Conservation (phyloP, 2,329 filamentous ascomycete genomes). For the Trichoderma sp. region DNA sequence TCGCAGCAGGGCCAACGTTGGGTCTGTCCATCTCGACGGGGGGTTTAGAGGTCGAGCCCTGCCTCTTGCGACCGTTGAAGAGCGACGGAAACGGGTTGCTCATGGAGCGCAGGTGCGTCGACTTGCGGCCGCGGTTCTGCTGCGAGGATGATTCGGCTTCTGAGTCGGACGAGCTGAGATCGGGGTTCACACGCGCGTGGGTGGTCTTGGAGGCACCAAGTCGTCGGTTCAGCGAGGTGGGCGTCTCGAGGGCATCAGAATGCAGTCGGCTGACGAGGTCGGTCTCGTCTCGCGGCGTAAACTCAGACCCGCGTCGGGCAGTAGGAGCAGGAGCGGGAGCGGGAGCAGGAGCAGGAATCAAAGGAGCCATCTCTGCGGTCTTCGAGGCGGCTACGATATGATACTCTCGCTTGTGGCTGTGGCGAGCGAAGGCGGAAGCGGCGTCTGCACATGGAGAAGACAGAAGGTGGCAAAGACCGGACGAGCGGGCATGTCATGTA, state of each 20-base stretch:
- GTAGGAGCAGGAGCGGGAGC: slow-evolving; percentile 33
- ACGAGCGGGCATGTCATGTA: neutral
- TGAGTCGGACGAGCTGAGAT: slow-evolving; percentile 52
- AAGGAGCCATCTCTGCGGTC: slow-evolving; percentile 41
- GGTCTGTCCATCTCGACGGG: slow-evolving; percentile 39
- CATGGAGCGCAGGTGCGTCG: slow-evolving; percentile 58
- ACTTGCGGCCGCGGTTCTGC: slow-evolving; percentile 29
- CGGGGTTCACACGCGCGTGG: slow-evolving; percentile 35
- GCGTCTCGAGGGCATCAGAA: slow-evolving; percentile 41
- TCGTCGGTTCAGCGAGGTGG: slow-evolving; percentile 36
- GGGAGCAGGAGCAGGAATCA: slow-evolving; percentile 31
- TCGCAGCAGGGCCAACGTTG: slow-evolving; percentile 37
- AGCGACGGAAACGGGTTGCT: slow-evolving; percentile 79
- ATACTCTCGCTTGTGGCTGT: slow-evolving; percentile 25
- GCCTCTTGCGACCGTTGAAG: slow-evolving; percentile 63
- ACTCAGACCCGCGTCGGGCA: slow-evolving; percentile 36
- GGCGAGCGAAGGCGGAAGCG: slow-evolving; percentile 12
- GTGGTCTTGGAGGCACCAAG: slow-evolving; percentile 37
- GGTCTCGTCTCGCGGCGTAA: slow-evolving; percentile 33
- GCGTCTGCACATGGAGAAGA: slow-evolving; percentile 22
- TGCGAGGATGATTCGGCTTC: slow-evolving; percentile 40
- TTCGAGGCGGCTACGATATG: slow-evolving; percentile 26
- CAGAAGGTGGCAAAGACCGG: slow-evolving; percentile 12
- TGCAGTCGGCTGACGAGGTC: slow-evolving; percentile 45
- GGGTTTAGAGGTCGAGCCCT: slow-evolving; percentile 43